Base-by-base conservation (phyloP, 2,329 filamentous ascomycete genomes). In the Neoarthrinium moseri region DNA sequence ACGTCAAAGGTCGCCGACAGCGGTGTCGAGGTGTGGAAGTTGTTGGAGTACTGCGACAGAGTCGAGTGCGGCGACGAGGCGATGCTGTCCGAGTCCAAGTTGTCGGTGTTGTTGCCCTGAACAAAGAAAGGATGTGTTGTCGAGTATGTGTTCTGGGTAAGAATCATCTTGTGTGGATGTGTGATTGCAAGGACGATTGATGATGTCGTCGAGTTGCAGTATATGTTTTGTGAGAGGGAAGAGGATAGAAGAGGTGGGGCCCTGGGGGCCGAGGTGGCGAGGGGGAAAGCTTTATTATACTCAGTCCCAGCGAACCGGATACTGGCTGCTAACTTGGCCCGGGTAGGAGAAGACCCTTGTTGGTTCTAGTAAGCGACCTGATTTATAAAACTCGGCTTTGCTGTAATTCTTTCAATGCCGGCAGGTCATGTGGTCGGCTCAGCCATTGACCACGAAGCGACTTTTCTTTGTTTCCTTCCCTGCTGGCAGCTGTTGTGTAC, bases 11-110 rank as follows among this genome's bases (percentile, higher is more conserved):
- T 57, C 7, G 42, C 29, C 32, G 42, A 27, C 12, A 38, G 20
- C 12, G 32, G 15, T 23, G 18, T 20, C 33, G 17, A 17, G 17
- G 15, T 34, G 13, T 43, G 27, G 40, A 23, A 33, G 30, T 24
- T 43, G 17, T 24, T 35, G 27, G 11, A 34, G 18, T 34, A 34
- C 15, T 43, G 27, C 8, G 65, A 61, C 46, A 66, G 61, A 3
- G 55, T 55, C 32, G 61, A 59, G 33, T 51, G 44, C 7, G 63
- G 58, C 12, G 64, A 64, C 10, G 61, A 62, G 49, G 47, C 32
- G 47, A 22, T 17, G 26, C 43, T 45, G 13, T 39, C 12, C 13
- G 43, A 18, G 36, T 56, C 41, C 26, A 49, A 47, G 32, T 44
- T 53, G 49, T 33, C 46, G 34, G 24, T 45, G 38, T 49, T 50